Conservation (phyloP, 345 rosid genomes). For the Raphanus raphanistrum region DNA sequence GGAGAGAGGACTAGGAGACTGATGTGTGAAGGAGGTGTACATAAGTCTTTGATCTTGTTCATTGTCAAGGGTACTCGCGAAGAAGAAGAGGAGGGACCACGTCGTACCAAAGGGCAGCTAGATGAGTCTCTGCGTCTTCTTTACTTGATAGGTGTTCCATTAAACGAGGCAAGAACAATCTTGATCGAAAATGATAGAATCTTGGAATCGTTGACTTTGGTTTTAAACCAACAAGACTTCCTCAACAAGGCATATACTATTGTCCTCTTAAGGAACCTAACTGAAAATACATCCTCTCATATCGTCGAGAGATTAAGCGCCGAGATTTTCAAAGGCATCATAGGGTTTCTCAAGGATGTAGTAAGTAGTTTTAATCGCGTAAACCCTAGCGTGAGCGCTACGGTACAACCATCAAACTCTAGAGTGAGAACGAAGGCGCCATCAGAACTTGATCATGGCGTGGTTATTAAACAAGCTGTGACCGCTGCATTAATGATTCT, state of each 20-base stretch:
- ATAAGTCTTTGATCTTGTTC: conserved; percentile 41
- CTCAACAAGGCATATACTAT: conserved; percentile 46
- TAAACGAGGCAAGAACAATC: conserved; percentile 36
- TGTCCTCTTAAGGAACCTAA: conserved; percentile 40
- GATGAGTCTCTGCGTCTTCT: conserved; percentile 58
- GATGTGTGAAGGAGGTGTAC: conserved; percentile 57
- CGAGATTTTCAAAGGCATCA: conserved; percentile 45
- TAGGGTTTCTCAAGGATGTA: conserved; percentile 44
- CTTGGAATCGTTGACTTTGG: conserved; percentile 54
- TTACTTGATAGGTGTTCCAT: conserved; percentile 43
- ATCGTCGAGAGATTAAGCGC: conserved; percentile 52
- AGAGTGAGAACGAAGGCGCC: neutral
- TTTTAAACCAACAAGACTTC: conserved; percentile 43
- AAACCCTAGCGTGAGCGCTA: conserved; percentile 14
- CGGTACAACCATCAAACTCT: conserved; percentile 26
- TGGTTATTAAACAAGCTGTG: conserved; percentile 47
- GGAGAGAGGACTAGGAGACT: conserved; percentile 51
- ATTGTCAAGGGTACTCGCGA: conserved; percentile 36
- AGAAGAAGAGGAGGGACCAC: conserved; percentile 13
- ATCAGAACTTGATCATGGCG: conserved; percentile 22
- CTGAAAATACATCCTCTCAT: conserved; percentile 42
- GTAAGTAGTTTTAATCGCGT: neutral
- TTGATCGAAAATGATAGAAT: conserved; percentile 38
- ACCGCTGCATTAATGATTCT: conserved; percentile 54
- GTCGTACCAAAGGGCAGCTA: conserved; percentile 37